These are phyloP conservation scores for Penicillium sp. DNA, from an alignment of 2,329 filamentous ascomycete species.

Conservation along the genomic window DNA sequence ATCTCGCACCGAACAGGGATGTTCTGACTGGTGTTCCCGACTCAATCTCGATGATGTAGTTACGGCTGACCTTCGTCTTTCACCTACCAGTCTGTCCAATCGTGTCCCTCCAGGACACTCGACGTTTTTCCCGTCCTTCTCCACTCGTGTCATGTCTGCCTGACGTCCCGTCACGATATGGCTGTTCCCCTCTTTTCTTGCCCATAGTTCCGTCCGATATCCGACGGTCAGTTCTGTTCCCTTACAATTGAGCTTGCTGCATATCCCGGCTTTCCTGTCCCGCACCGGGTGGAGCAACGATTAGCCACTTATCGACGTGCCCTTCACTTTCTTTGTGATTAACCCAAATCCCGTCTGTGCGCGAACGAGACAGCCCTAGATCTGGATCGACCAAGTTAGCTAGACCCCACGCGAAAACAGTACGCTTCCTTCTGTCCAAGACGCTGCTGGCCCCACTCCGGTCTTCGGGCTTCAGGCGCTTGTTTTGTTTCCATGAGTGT, in stretches of 20 bases:
- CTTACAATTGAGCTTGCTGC: background rate
- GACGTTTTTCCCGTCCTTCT: background rate
- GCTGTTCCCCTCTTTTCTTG: background rate
- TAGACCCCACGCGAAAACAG: slow-evolving; percentile 7
- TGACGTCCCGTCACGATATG: background rate
- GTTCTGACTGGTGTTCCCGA: background rate
- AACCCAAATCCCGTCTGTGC: background rate
- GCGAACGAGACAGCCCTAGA: background rate
- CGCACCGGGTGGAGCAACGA: background rate
- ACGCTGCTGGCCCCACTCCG: slow-evolving; percentile 7
- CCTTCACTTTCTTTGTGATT: background rate
- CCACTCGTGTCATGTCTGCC: background rate
- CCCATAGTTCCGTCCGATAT: background rate
- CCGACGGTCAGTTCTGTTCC: background rate
- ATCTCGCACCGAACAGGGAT: background rate
- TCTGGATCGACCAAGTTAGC: slow-evolving; percentile 7
- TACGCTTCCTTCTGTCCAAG: slow-evolving; percentile 2
- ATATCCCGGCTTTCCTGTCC: background rate
- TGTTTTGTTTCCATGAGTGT: background rate
- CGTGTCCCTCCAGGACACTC: background rate
- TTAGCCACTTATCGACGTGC: background rate
- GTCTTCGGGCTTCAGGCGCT: slow-evolving; percentile 2
- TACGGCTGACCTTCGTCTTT: background rate
- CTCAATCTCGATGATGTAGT: background rate
- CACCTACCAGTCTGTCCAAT: background rate